These are phyloP conservation scores for Globisporangium yorkense DNA, from an alignment of 352 stramenopile species.

Conservation along the genomic window DNA sequence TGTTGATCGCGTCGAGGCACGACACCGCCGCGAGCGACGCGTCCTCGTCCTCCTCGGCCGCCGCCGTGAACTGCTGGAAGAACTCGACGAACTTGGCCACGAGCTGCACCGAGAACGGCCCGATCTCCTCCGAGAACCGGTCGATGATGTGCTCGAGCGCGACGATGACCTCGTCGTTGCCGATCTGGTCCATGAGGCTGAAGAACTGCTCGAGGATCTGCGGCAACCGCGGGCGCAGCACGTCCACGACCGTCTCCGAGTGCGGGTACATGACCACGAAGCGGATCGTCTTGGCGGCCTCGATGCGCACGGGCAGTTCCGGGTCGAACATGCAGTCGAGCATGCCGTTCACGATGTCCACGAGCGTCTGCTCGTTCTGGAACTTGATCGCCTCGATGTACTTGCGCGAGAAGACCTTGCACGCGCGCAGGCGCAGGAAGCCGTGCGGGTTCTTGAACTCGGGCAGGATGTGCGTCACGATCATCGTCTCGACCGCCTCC, in stretches of 20 bases:
- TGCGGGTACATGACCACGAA: conserved; percentile 86
- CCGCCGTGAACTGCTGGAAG: conserved; percentile 93
- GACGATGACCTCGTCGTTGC: conserved; percentile 97
- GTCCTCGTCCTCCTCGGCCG: conserved; percentile 93
- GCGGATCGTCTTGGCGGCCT: conserved; percentile 89
- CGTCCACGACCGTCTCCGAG: conserved; percentile 74
- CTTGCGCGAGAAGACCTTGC: conserved; percentile 95
- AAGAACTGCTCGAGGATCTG: conserved; percentile 98
- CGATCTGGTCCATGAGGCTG: conserved; percentile 97
- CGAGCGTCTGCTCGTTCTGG: conserved; percentile 86
- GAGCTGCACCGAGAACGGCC: conserved; percentile 89
- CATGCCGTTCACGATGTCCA: conserved; percentile 77
- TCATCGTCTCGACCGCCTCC: conserved; percentile 89
- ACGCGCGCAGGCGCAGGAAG: conserved; percentile 94
- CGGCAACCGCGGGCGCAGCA: conserved; percentile 90
- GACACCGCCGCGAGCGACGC: conserved; percentile 93
- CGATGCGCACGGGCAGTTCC: conserved; percentile 96
- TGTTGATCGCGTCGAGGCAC: conserved; percentile 84
- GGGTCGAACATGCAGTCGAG: conserved; percentile 90
- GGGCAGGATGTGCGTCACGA: conserved; percentile 93
- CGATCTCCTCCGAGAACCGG: conserved; percentile 95
- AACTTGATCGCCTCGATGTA: conserved; percentile 90
- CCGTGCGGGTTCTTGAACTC: conserved; percentile 94
- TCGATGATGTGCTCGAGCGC: conserved; percentile 95
- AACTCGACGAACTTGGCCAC: conserved; percentile 93